phyloP scores from a whole-genome alignment of 495 filamentous ascomycete species.

The Lasiosphaeria miniovina region DNA sequence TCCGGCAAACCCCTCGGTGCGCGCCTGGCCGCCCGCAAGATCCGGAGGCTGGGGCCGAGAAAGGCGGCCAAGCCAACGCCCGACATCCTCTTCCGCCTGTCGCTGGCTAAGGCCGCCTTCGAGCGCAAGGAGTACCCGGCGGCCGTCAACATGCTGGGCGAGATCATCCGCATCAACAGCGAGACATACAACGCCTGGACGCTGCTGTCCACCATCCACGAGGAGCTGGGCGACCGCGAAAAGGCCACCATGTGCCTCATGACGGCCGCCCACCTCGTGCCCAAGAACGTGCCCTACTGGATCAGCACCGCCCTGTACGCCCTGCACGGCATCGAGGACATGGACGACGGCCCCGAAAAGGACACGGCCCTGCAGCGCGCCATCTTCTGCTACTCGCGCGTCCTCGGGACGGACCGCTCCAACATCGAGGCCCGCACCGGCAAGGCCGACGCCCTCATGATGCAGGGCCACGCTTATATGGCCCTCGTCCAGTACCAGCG shows the following conservation, averaged over 20 bases:
- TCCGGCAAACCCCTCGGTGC: background rate
- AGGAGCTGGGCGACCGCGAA: slow-evolving; percentile 63
- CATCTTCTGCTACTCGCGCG: slow-evolving; percentile 66
- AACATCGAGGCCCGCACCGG: slow-evolving; percentile 37
- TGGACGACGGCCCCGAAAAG: slow-evolving; percentile 47
- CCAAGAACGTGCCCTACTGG: slow-evolving; percentile 67
- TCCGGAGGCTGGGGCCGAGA: slow-evolving; percentile 52
- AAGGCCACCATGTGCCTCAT: slow-evolving; percentile 66
- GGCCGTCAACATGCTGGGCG: slow-evolving; percentile 58
- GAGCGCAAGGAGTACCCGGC: slow-evolving; percentile 62
- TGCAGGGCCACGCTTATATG: slow-evolving; percentile 48
- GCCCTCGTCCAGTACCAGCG: slow-evolving; percentile 62
- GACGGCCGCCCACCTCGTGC: slow-evolving; percentile 68
- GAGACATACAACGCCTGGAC: slow-evolving; percentile 80
- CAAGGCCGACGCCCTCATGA: slow-evolving; percentile 35
- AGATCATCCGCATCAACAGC: slow-evolving; percentile 76
- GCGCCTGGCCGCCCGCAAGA: slow-evolving; percentile 7
- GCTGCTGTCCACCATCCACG: slow-evolving; percentile 67
- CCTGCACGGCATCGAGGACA: slow-evolving; percentile 50
- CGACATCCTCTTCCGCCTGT: slow-evolving; percentile 70
- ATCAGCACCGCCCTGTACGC: slow-evolving; percentile 63
- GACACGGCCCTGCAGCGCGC: slow-evolving; percentile 52
- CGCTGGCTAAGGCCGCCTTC: slow-evolving; percentile 67
- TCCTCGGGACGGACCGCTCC: slow-evolving; percentile 63
- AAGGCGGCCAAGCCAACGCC: slow-evolving; percentile 67